phyloP scores from a whole-genome alignment of 768 basidiomycete species.

The Hygrocybe coccinea region DNA sequence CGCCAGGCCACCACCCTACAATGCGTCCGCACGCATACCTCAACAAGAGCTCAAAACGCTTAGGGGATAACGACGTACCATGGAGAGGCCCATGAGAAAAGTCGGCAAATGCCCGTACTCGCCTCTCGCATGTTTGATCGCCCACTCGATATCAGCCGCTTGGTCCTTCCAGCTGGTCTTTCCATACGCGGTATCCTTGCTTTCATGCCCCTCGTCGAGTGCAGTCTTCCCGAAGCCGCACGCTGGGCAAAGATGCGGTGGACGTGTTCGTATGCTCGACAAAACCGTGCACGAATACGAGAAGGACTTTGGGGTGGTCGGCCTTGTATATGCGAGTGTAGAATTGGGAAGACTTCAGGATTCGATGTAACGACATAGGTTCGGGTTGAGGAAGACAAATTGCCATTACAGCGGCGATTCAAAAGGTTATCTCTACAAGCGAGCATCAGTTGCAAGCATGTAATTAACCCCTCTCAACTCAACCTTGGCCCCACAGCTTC shows the following conservation, averaged over 20 bases:
- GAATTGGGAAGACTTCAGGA: slow-evolving; percentile 56
- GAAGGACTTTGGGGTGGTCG: slow-evolving; percentile 41
- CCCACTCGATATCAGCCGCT: slow-evolving; percentile 67
- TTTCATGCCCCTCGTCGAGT: slow-evolving; percentile 51
- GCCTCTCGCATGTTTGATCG: slow-evolving; percentile 46
- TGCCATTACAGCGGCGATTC: too few species aligned
- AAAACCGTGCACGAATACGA: slow-evolving; percentile 78
- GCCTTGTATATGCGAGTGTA: slow-evolving; percentile 62
- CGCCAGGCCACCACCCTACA: slow-evolving; percentile 63
- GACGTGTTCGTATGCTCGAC: slow-evolving; percentile 72
- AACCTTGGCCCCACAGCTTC: too few species aligned
- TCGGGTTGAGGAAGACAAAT: too few species aligned
- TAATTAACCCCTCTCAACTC: too few species aligned
- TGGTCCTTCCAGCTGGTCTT: slow-evolving; percentile 62
- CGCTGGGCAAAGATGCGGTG: slow-evolving; percentile 68
- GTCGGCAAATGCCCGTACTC: slow-evolving; percentile 48
- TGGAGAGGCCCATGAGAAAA: slow-evolving; percentile 75
- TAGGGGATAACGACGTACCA: slow-evolving; percentile 41
- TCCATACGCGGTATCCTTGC: slow-evolving; percentile 53
- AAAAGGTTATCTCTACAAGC: too few species aligned
- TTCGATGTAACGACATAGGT: too few species aligned
- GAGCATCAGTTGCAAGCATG: too few species aligned
- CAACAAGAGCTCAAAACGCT: neutral
- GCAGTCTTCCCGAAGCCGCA: slow-evolving; percentile 78
- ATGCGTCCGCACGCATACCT: neutral